Base-by-base conservation (phyloP, 805 yeast genomes). In the Lipomyces sp. region DNA sequence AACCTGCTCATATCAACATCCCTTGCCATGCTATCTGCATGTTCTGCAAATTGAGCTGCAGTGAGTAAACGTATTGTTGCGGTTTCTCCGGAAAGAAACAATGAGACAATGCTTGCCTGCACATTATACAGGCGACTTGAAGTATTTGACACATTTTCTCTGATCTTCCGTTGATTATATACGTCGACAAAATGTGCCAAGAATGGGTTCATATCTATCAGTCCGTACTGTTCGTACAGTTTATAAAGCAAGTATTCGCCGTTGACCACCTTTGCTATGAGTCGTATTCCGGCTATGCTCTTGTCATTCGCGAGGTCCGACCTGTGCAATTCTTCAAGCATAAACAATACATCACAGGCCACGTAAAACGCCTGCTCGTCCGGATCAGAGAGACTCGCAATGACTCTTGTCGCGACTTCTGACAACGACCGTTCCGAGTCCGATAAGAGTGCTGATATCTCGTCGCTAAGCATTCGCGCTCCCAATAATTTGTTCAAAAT, bases 151-250 rank as follows among this genome's bases (percentile, higher is more conserved):
- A 6, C 6, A 30, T 35, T 24, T 42, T 53, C 48, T 42, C 48
- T 5, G 34, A 13, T 30, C 51, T 45, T 54, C 7, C 69, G 63
- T 3, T 39, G 53, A 24, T 29, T 61, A 50, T 63, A 64, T 18
- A 57, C 63, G 29, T 58, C 48, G 11, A 66, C 56, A 42, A 66
- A 66, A 48, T 66, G 70, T 18, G 67, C 58, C 33, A 66, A 59
- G 53, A 66, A 66, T 11, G 70, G 70, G 54, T 66, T 66, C 62
- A 66, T 34, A 4, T 57, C 67, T 8, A 66, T 58, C 39, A 60
- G 37, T 13, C 64, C 67, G 48, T 60, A 64, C 29, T 30, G 59
- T 55, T 64, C 64, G 63, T 66, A 66, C 30, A 66, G 45, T 57
- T 37, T 63, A 62, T 45, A 66, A 13, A 66, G 54, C 24, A 66